Conservation (phyloP, 768 basidiomycete genomes). For the Boletus sp. region DNA sequence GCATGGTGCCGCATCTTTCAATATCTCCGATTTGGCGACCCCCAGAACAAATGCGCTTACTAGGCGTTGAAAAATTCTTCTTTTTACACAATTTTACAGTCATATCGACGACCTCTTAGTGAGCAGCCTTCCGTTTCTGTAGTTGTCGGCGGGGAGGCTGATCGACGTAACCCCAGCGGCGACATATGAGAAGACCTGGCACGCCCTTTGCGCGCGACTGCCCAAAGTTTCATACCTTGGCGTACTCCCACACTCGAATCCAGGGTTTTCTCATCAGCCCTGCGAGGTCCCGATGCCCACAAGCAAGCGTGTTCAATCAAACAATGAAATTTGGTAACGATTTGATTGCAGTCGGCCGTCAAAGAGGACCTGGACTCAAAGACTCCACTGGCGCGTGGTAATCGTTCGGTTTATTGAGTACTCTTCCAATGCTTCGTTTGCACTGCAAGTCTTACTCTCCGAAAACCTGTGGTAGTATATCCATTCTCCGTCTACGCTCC, state of each 20-base stretch:
- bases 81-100: conserved; percentile 16
- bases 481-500: conserved; percentile 5
- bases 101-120: background rate
- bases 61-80: conserved; percentile 1
- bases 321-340: conserved; percentile 24
- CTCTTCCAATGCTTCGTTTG: background rate
- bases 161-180: conserved; percentile 14
- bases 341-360: conserved; percentile 8
- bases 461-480: conserved; percentile 16
- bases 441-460: conserved; percentile 6
- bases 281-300: conserved; percentile 16
- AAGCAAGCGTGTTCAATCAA: conserved; percentile 10
- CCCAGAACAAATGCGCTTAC: background rate
- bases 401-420: conserved; percentile 20
- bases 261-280: conserved; percentile 25
- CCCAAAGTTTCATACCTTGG: conserved; percentile 18
- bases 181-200: conserved; percentile 20
- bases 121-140: conserved; percentile 9
- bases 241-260: conserved; percentile 15
- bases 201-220: conserved; percentile 31
- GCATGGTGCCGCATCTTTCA: conserved; percentile 1
- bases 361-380: conserved; percentile 27
- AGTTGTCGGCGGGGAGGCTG: conserved; percentile 11
- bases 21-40: conserved; percentile 2
- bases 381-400: conserved; percentile 29